A percentile compares a stretch with the other conserved stretches of the same genome.
phyloP scores from a whole-genome alignment of 1,284 basidiomycete genomes.

The Filobasidium uniguttulatum region DNA sequence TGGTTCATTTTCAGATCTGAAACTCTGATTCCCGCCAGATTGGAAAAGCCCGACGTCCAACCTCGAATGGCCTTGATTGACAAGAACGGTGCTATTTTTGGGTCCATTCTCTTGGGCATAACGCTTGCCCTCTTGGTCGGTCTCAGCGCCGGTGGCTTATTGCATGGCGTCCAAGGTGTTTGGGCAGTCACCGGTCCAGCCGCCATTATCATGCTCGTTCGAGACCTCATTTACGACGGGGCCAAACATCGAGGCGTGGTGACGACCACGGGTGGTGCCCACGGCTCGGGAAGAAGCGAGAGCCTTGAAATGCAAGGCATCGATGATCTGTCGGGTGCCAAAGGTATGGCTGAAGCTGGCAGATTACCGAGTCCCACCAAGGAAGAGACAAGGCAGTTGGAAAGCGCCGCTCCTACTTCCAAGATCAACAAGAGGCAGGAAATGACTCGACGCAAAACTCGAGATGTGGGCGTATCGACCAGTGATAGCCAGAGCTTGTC shows the following conservation, averaged over 20 bases:
- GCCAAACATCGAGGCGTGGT: slow-evolving; percentile 12
- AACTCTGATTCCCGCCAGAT: slow-evolving; percentile 34
- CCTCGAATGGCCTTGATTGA: slow-evolving; percentile 42
- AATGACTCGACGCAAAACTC: too few species aligned
- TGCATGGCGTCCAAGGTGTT: slow-evolving; percentile 53
- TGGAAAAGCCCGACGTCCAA: slow-evolving; percentile 39
- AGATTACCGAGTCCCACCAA: neutral
- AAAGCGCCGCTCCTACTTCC: too few species aligned
- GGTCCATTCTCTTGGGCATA: slow-evolving; percentile 39
- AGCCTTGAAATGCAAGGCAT: slow-evolving; percentile 7
- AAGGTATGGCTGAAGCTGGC: neutral
- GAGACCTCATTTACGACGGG: slow-evolving; percentile 53
- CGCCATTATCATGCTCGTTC: slow-evolving; percentile 54
- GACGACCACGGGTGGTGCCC: neutral
- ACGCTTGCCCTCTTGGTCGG: slow-evolving; percentile 48
- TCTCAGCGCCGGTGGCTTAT: slow-evolving; percentile 42
- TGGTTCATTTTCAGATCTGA: slow-evolving; percentile 22
- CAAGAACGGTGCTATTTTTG: slow-evolving; percentile 42
- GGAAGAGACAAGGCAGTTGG: too few species aligned
- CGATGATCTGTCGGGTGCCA: slow-evolving; percentile 8
- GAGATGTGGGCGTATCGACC: too few species aligned
- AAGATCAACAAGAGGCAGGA: too few species aligned
- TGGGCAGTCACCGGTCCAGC: slow-evolving; percentile 70
- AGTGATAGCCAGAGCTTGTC: too few species aligned
- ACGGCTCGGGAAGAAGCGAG: neutral